A percentile compares a stretch with the other conserved stretches of the same genome.
Conservation (phyloP, 2,329 filamentous ascomycete species). For the Trichoderma arundinaceum region DNA sequence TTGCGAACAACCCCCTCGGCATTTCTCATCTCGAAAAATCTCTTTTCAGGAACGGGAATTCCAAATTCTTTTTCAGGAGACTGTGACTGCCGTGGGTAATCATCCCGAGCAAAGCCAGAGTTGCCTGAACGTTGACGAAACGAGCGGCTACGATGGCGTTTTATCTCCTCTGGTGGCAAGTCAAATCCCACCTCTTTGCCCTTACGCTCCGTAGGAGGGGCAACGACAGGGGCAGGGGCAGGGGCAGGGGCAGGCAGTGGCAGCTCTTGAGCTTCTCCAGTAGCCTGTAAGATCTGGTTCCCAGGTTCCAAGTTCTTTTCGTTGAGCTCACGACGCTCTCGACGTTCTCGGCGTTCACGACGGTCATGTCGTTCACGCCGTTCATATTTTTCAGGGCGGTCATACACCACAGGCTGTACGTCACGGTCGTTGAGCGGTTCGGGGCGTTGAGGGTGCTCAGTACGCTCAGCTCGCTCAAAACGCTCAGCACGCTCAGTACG, state of each 20-base stretch:
- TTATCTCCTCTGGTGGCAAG: conserved; percentile 33
- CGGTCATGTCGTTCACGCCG: conserved; percentile 29
- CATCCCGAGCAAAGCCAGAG: conserved; percentile 44
- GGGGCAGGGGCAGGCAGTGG: neutral
- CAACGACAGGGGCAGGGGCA: neutral
- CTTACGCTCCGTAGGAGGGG: conserved; percentile 36
- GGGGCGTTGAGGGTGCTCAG: conserved; percentile 26
- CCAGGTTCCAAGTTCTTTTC: conserved; percentile 18
- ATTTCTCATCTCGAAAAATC: conserved; percentile 51
- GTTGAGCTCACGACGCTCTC: conserved; percentile 30
- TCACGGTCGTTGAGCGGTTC: conserved; percentile 10
- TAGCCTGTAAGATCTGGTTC: neutral
- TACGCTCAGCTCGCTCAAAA: conserved; percentile 26
- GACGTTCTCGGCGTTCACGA: conserved; percentile 22
- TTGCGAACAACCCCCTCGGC: conserved; percentile 44
- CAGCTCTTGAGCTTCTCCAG: conserved; percentile 15
- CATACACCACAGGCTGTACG: neutral
- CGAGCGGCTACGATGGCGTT: conserved; percentile 45
- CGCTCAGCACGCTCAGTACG: conserved; percentile 32
- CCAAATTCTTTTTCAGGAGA: conserved; percentile 38
- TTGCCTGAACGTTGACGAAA: conserved; percentile 51
- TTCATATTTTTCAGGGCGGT: conserved; percentile 21
- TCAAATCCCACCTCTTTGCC: conserved; percentile 45
- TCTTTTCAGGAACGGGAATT: conserved; percentile 43
- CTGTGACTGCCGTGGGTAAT: conserved; percentile 41